Base-by-base conservation (phyloP, 2,329 filamentous ascomycete genomes). In the Clarireedia paspali region DNA sequence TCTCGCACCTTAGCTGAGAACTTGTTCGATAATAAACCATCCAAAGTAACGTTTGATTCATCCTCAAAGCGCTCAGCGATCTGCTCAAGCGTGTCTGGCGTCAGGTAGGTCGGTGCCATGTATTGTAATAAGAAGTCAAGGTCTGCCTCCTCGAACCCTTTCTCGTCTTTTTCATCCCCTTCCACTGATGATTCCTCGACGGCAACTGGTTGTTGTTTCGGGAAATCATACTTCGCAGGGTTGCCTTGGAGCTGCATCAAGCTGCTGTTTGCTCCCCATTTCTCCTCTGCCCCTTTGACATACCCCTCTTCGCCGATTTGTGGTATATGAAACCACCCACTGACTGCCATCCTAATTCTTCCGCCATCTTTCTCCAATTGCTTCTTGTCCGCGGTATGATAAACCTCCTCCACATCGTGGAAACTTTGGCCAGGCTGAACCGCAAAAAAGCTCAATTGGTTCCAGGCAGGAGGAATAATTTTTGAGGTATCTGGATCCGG, bases 371-470 rank as follows among this genome's bases (percentile, higher is more conserved):
- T 83, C 68, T 78, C 79, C 54, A 84, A 80, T 72, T 82, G 81
- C 65, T 75, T 79, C 68, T 75, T 76, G 58, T 69, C 77, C 61
- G 74, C 76, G 66, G 83, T 79, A 69, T 88, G 84, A 73, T 96
- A 97, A 4, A 99, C 94, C 73, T 99, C 94, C 74, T 97, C 92
- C 55, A 99, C 94, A 70, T 99, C 94, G 73, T 99, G 94, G 73
- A 97, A 99, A 71, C 92, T 97, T 78, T 96, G 86, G n/a, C 94
- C 94, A 0, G 94, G 94, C 74, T 96, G 91, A 6, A 99, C 95
- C 17, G 91, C 91, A 71, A 99, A 99, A 80, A 99, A 99, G 65
- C 89, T 94, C 58, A 99, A 79, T 75, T 99, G 94, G 72, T 97
- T 96, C 84, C 92, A 99, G 0, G 91, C 90, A 0, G 94, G 94